Evolutionary conservation across 192 early-diverging fungal species (phyloP).

Genomic region (Mycoemilia scoparia): DNA sequence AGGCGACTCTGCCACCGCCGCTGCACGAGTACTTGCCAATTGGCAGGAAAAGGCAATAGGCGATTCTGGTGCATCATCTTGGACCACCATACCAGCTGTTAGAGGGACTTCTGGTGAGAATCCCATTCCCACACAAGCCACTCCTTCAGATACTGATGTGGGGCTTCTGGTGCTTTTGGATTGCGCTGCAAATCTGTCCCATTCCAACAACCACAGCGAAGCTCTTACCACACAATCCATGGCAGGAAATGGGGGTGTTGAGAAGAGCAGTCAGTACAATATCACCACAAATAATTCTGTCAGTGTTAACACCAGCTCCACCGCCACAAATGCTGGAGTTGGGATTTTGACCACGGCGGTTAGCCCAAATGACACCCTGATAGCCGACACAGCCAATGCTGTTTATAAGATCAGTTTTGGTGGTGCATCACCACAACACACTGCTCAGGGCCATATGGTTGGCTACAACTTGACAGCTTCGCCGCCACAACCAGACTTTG

Average conservation of each 20-base stretch:
- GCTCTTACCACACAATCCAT: not conserved
- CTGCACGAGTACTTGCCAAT: constrained; percentile 25
- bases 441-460: too few species aligned
- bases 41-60: constrained; percentile 23
- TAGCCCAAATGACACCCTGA: too few species aligned
- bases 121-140: constrained; percentile 4
- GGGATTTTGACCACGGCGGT: constrained; percentile 11
- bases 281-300: not conserved
- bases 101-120: constrained; percentile 2
- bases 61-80: not conserved
- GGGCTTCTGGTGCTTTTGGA: constrained; percentile 22
- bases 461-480: too few species aligned
- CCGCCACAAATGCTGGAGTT: constrained; percentile 1
- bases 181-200: constrained; percentile 21
- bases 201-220: constrained; percentile 6
- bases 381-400: too few species aligned
- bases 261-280: not conserved
- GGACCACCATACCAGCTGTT: constrained; percentile 1
- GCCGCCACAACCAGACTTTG: constrained; percentile 7
- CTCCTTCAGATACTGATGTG: constrained; percentile 24
- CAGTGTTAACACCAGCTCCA: constrained; percentile 3
- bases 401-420: too few species aligned
- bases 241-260: too few species aligned
- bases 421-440: too few species aligned
- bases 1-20: constrained; percentile 23